A percentile compares a stretch with the other conserved stretches of the same genome.
Evolutionary conservation across 768 basidiomycete genomes (phyloP).

Genomic region (Dacryopinax primogenitus): DNA sequence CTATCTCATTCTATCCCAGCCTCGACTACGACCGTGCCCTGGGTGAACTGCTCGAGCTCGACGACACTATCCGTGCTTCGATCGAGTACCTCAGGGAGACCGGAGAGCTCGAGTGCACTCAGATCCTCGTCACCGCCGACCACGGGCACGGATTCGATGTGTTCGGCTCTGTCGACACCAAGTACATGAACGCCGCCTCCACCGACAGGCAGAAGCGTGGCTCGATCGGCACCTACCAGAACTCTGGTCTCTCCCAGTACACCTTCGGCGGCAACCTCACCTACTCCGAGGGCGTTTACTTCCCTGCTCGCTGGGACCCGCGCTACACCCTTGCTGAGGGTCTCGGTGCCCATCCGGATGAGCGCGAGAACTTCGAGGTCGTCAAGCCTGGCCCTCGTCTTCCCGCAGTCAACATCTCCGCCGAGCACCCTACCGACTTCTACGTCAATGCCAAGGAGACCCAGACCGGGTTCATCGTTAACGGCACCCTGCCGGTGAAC

Average conservation of each 20-base stretch:
- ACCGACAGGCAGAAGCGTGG: conserved; percentile 25
- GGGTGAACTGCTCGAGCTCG: conserved; percentile 31
- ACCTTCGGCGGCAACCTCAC: conserved; percentile 25
- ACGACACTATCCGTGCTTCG: conserved; percentile 27
- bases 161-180: conserved; percentile 26
- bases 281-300: conserved; percentile 22
- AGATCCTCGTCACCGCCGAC: conserved; percentile 28
- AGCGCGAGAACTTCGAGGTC: conserved; percentile 20
- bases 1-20: conserved; percentile 25
- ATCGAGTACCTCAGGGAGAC: conserved; percentile 26
- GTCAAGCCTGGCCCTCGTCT: conserved; percentile 22
- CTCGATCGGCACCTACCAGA: conserved; percentile 27
- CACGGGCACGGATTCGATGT: conserved; percentile 26
- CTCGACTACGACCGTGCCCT: conserved; percentile 28
- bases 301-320: conserved; percentile 31
- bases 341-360: conserved; percentile 21
- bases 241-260: conserved; percentile 28
- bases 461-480: conserved; percentile 25
- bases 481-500: conserved; percentile 24
- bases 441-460: conserved; percentile 26
- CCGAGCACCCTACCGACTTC: conserved; percentile 14
- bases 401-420: conserved; percentile 21
- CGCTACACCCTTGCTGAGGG: conserved; percentile 27
- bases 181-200: conserved; percentile 23
- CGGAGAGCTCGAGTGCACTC: conserved; percentile 28